phyloP scores from a whole-genome alignment of 2,329 filamentous ascomycete species.

The Microascus cirrosus region DNA sequence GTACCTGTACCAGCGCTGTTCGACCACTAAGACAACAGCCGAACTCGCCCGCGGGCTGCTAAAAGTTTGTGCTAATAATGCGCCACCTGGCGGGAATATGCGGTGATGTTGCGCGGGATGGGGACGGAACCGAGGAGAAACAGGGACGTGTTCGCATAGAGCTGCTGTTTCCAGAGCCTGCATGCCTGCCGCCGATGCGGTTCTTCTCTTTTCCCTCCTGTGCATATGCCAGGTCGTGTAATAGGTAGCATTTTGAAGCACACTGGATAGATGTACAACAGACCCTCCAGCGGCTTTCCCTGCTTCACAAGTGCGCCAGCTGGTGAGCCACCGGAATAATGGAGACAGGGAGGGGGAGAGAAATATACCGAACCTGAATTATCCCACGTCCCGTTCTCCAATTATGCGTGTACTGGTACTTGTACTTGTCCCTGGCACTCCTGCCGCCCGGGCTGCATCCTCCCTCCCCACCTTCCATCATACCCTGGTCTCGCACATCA shows the following conservation, averaged over 20 bases:
- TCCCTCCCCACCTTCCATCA: neutral
- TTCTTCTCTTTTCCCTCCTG: no score
- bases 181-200: neutral
- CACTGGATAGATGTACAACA: no score
- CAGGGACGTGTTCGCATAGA: neutral
- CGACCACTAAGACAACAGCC: neutral
- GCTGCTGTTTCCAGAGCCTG: neutral
- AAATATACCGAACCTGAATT: neutral
- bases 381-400: neutral
- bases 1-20: neutral
- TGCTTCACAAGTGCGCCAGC: neutral
- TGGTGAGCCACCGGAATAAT: neutral
- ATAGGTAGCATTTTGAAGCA: no score
- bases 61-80: neutral
- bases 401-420: neutral
- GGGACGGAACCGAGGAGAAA: no score
- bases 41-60: neutral
- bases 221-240: no score
- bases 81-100: neutral
- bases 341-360: neutral
- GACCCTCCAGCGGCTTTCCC: no score
- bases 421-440: neutral
- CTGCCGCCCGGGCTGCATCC: neutral
- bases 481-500: neutral
- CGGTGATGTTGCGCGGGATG: neutral